Evolutionary conservation across 148 eudicot species (phyloP).

Genomic region (Linanthus parryae): DNA sequence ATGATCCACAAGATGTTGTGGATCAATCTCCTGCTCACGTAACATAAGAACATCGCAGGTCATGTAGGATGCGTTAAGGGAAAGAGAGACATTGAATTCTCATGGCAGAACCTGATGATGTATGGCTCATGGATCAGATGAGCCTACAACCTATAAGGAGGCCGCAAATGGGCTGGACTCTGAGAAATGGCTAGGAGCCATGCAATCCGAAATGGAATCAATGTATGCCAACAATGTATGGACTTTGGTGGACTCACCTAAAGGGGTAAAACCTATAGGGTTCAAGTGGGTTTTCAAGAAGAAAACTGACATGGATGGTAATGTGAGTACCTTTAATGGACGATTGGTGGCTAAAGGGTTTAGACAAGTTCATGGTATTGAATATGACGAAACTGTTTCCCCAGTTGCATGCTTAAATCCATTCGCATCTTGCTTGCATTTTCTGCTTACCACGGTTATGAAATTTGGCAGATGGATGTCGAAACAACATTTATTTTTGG

Average conservation of each 20-base stretch:
- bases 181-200: background rate
- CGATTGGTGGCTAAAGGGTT: slow-evolving; percentile 12
- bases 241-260: background rate
- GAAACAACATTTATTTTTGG: background rate
- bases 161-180: background rate
- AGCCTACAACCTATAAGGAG: background rate
- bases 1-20: too few relatives aligned
- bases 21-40: too few relatives aligned
- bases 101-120: background rate
- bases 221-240: background rate
- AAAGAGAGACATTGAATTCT: background rate
- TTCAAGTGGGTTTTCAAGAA: background rate
- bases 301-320: slow-evolving; percentile 7
- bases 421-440: background rate
- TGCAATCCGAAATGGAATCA: background rate
- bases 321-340: slow-evolving; percentile 1
- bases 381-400: slow-evolving; percentile 1
- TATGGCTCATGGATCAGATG: too few relatives aligned
- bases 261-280: background rate
- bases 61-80: background rate
- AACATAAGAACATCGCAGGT: background rate
- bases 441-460: background rate
- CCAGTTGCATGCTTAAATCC: slow-evolving; percentile 2
- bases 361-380: background rate
- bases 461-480: background rate